Base-by-base conservation (phyloP, 1,139 yeast species). In the Hyphopichia burtonii region DNA sequence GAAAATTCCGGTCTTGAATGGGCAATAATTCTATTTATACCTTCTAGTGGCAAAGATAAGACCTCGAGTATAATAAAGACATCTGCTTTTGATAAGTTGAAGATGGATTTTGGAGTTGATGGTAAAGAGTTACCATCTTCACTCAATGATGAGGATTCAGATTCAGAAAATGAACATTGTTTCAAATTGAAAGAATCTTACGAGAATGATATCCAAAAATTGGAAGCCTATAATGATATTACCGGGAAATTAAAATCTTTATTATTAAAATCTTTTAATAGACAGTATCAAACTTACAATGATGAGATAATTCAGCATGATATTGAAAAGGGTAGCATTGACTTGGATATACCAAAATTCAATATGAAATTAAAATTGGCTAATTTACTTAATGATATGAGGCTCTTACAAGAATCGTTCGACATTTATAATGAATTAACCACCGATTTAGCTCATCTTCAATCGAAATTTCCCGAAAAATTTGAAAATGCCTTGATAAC, bases 81-180 rank as follows among this genome's bases (percentile, higher is more conserved):
- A 2, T 79, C 83, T 4, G 70, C 80, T 1, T 78, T 76, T 53
- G 86, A 85, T 48, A 88, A 89, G 56, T 62, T 89, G 41, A 76
- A 72, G 44, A 55, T 71, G 2, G 96, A 89, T 56, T 88, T 87
- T 59, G 82, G 78, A 2, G 43, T 53, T 1, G 69, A 65, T 12
- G 79, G 78, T 14, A 71, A 74, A 44, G 71, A 68, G 23, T 48
- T 69, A 32, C 47, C 40, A 16, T 36, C 47, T 3, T 34, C 43
- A 22, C 17, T 20, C 15, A 42, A 33, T 22, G 18, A 43, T 7
- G 51, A 45, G 10, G 50, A 33, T n/a, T 55, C 46, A 41, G 55
- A 42, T 44, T 44, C 41, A 16, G 54, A 47, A 2, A 40, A 47
- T 10, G 73, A 68, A 10, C 61, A 70, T 45, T 68, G 78, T 33